phyloP scores from a whole-genome alignment of 352 stramenopile genomes.

The Globisporangium megalacanthum region DNA sequence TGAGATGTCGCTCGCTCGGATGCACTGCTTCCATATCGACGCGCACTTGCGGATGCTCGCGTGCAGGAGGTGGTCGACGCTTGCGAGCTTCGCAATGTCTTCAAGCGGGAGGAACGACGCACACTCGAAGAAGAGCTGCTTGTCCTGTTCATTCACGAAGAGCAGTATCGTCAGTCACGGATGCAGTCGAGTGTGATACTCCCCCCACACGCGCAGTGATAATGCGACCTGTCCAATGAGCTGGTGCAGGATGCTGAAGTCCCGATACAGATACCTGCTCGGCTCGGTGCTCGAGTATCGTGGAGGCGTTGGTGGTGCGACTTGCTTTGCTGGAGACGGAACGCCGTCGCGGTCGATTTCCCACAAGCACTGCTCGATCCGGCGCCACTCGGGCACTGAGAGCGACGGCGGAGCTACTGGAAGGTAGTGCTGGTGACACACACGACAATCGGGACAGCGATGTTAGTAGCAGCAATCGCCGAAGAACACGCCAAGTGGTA shows the following conservation, averaged over 20 bases:
- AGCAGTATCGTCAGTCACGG: background rate
- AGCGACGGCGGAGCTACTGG: slow-evolving; percentile 7
- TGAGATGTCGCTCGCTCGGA: slow-evolving; percentile 47
- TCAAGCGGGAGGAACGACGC: slow-evolving; percentile 37
- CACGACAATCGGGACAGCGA: background rate
- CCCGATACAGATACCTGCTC: background rate
- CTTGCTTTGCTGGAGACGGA: slow-evolving; percentile 4
- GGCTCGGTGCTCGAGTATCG: background rate
- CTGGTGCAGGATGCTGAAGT: background rate
- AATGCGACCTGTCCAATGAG: slow-evolving; percentile 3
- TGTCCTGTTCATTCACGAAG: slow-evolving; percentile 15
- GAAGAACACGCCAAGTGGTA: too few species aligned
- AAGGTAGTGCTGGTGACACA: slow-evolving; percentile 1
- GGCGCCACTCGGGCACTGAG: slow-evolving; percentile 35
- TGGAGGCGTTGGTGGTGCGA: slow-evolving; percentile 6
- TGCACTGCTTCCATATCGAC: slow-evolving; percentile 72
- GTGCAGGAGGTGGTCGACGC: slow-evolving; percentile 19
- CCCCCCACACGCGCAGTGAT: background rate
- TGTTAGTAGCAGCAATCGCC: too few species aligned
- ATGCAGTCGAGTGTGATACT: background rate
- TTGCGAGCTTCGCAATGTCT: slow-evolving; percentile 37
- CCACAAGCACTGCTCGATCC: slow-evolving; percentile 55
- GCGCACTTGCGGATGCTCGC: slow-evolving; percentile 21
- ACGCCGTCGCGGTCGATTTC: slow-evolving; percentile 32
- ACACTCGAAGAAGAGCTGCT: slow-evolving; percentile 31